These are phyloP conservation scores for Pyrenochaeta sp. DNA, from an alignment of 2,329 filamentous ascomycete species.

Conservation along the genomic window DNA sequence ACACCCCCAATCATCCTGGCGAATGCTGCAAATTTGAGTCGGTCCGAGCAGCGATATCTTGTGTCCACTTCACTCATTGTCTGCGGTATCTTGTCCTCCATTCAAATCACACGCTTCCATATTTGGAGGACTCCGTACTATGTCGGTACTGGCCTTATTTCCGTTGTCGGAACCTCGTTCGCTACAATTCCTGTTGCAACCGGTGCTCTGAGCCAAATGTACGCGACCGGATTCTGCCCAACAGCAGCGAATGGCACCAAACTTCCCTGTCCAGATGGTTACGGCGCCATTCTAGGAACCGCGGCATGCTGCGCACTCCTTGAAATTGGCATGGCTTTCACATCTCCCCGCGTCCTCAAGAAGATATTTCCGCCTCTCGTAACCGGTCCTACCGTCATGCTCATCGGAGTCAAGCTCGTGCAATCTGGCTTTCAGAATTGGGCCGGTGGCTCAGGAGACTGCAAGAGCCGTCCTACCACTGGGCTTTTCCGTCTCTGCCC, in stretches of 20 bases:
- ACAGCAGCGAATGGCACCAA: slow-evolving; percentile 67
- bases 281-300: slow-evolving; percentile 78
- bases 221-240: slow-evolving; percentile 74
- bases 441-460: slow-evolving; percentile 76
- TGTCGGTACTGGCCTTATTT: slow-evolving; percentile 76
- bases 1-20: slow-evolving; percentile 79
- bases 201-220: slow-evolving; percentile 80
- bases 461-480: slow-evolving; percentile 52
- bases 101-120: slow-evolving; percentile 80
- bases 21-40: slow-evolving; percentile 69
- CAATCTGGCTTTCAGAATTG: slow-evolving; percentile 77
- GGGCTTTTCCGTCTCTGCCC: slow-evolving; percentile 69
- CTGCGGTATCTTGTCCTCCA: slow-evolving; percentile 74
- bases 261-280: slow-evolving; percentile 78
- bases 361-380: slow-evolving; percentile 81
- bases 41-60: slow-evolving; percentile 74
- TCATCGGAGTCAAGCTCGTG: slow-evolving; percentile 79
- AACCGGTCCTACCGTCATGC: slow-evolving; percentile 71
- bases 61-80: slow-evolving; percentile 82
- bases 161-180: slow-evolving; percentile 81
- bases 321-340: slow-evolving; percentile 78
- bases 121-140: slow-evolving; percentile 74
- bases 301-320: slow-evolving; percentile 59
- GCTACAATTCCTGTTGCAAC: slow-evolving; percentile 77
- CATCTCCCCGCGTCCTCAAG: slow-evolving; percentile 73